Conservation (phyloP, 345 rosid species). For the Arabidopsis suecica region DNA sequence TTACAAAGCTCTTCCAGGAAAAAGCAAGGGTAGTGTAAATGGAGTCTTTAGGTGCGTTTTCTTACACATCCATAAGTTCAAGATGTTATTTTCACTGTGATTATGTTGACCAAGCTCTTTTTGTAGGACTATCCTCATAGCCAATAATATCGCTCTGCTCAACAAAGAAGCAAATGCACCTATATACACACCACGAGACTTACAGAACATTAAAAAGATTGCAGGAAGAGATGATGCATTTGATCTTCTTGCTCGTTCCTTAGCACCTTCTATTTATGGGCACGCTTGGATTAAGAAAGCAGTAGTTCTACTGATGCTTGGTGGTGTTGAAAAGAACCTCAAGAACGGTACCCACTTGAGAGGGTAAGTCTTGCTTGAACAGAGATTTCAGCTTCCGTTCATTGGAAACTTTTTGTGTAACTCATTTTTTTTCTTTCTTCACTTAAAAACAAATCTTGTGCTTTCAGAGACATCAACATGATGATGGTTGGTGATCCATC, state of each 20-base stretch:
- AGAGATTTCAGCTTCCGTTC: background rate
- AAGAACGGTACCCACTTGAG: conserved; percentile 95
- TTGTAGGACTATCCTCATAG: conserved; percentile 86
- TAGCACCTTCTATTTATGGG: conserved; percentile 96
- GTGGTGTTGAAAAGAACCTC: conserved; percentile 95
- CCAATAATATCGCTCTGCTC: conserved; percentile 86
- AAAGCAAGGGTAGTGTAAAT: conserved; percentile 91
- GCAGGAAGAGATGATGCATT: conserved; percentile 87
- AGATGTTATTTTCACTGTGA: conserved; percentile 14
- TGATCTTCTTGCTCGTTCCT: conserved; percentile 87
- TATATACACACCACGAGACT: conserved; percentile 73
- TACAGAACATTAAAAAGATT: conserved; percentile 83
- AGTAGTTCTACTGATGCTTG: conserved; percentile 86
- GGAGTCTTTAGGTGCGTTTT: conserved; percentile 88
- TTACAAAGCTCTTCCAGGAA: conserved; percentile 97
- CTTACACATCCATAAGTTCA: background rate
- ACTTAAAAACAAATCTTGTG: background rate
- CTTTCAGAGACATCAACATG: conserved; percentile 92
- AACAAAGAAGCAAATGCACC: conserved; percentile 99
- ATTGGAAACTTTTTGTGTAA: background rate
- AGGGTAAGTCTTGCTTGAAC: conserved; percentile 59
- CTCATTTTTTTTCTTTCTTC: background rate
- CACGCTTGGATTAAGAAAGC: conserved; percentile 99
- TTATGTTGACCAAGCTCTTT: conserved; percentile 31
- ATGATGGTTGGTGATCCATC: conserved; percentile 99